phyloP scores from a whole-genome alignment of 202 grass and related monocot species.

The Panicum hallii region DNA sequence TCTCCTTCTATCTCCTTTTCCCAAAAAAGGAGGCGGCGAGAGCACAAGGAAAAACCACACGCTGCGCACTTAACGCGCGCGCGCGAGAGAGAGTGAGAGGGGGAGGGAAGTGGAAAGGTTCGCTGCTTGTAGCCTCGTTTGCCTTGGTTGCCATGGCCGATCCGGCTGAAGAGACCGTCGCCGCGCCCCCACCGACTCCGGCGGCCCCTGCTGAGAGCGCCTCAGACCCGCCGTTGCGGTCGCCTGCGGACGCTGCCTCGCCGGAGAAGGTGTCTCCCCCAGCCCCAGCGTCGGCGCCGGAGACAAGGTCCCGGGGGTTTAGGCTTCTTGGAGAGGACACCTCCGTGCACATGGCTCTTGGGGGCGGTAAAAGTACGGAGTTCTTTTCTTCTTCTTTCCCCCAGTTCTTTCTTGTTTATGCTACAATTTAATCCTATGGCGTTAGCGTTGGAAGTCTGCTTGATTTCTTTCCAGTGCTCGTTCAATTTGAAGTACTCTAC shows the following conservation, averaged over 20 bases:
- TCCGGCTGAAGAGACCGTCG: conserved; percentile 53
- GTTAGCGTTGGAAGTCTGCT: background rate
- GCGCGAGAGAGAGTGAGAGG: background rate
- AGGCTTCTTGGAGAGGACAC: conserved; percentile 63
- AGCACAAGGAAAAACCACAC: conserved; percentile 3
- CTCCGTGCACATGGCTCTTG: conserved; percentile 58
- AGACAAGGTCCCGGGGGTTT: conserved; percentile 47
- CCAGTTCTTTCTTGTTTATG: background rate
- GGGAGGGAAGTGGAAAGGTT: background rate
- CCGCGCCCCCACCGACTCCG: conserved; percentile 49
- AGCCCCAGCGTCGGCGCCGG: conserved; percentile 15
- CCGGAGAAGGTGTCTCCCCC: conserved; percentile 40
- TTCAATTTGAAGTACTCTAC: background rate
- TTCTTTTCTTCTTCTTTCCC: background rate
- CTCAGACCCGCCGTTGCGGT: background rate
- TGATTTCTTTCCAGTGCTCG: background rate
- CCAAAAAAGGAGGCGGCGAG: background rate
- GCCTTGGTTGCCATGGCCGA: conserved; percentile 53
- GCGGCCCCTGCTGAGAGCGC: conserved; percentile 27
- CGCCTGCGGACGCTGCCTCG: conserved; percentile 6
- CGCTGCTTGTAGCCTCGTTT: conserved; percentile 26
- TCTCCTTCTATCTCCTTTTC: background rate
- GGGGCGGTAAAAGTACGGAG: conserved; percentile 63
- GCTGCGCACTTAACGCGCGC: conserved; percentile 11
- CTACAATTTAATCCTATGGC: background rate